Evolutionary conservation across 1,139 yeast genomes (phyloP).

Genomic region (Geotrichum siamense): DNA sequence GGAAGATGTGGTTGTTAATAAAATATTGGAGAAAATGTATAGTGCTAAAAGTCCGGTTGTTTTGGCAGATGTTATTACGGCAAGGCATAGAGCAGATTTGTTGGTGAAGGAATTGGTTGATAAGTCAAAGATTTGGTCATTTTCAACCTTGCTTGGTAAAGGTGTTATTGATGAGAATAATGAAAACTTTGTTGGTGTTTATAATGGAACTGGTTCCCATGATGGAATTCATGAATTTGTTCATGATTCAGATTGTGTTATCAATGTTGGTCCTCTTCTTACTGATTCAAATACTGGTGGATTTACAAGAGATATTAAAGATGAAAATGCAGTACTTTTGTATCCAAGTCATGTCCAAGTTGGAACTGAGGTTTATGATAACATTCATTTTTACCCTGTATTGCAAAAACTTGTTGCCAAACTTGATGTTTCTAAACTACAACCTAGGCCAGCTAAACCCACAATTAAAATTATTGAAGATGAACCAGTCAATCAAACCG

Average conservation of each 20-base stretch:
- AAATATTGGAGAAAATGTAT: slow-evolving; percentile 47
- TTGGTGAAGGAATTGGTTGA: slow-evolving; percentile 43
- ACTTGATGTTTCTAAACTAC: slow-evolving; percentile 35
- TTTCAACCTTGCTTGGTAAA: slow-evolving; percentile 46
- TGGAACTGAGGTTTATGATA: slow-evolving; percentile 35
- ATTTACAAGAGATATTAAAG: slow-evolving; percentile 36
- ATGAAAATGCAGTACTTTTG: slow-evolving; percentile 34
- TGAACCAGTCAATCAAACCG: slow-evolving; percentile 21
- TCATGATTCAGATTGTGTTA: slow-evolving; percentile 33
- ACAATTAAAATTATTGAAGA: slow-evolving; percentile 21
- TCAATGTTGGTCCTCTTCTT: slow-evolving; percentile 38
- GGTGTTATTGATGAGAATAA: slow-evolving; percentile 56
- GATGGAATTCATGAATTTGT: slow-evolving; percentile 39
- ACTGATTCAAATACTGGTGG: slow-evolving; percentile 42
- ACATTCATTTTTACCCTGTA: slow-evolving; percentile 44
- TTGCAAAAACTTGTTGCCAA: slow-evolving; percentile 37
- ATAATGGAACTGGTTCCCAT: slow-evolving; percentile 47
- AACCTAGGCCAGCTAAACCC: slow-evolving; percentile 19
- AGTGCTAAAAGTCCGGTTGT: slow-evolving; percentile 51
- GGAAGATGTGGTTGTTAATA: slow-evolving; percentile 40
- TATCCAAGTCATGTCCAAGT: slow-evolving; percentile 44
- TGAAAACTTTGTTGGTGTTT: slow-evolving; percentile 56
- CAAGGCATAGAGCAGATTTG: slow-evolving; percentile 45
- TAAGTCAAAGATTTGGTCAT: slow-evolving; percentile 41
- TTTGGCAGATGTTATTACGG: slow-evolving; percentile 57